Base-by-base conservation (phyloP, 2,329 filamentous ascomycete species). In the Byssoonygena ceratinophila region DNA sequence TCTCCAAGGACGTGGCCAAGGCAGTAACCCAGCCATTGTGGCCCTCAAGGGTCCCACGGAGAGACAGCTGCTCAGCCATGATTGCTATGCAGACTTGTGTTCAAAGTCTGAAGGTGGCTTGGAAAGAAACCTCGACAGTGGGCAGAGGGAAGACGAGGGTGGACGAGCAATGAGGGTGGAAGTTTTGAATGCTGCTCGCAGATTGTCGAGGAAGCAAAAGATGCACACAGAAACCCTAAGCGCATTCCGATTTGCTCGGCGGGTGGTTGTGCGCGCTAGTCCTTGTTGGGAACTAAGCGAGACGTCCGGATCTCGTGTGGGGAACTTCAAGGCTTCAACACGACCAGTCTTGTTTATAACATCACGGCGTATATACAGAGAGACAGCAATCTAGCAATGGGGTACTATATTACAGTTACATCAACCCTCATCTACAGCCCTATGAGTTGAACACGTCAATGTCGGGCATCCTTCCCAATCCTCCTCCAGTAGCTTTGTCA, bases 11-110 rank as follows among this genome's bases (percentile, higher is more conserved):
- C 74, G 91, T 97, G 68, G 91, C 91, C 77, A 97, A 82, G 79
- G 83, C 89, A 77, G 91, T 97, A 79, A 97, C 91, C 91, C 91
- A 97, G 82, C 91, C 91, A 81, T 86, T 92, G 84, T 97, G 91
- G 84, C 91, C 91, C 85, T 92, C 87, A 75, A 94, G 87, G 81
- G 87, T 92, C 75, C 88, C 88, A 81, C 91, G 90, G 77, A 92
- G 85, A 79, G 94, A 88, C 75, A 92, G 80, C 82, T 91, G 85
- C 82, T 92, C 87, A 80, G 85, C 84, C 87, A 92, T 92, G 71
- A 69, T 74, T 68, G 51, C 43, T 53, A 46, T 60, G 59, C 56
- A 57, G 57, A 56, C 55, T 55, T 47, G 52, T 54, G 52, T 44
- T 71, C 63, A 65, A 64, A 67, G 63, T 68, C 61, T 61, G 60